Evolutionary conservation across 176 grass and related monocot species (phyloP), one percentile per base, ranked within the genome.

Genomic region (Elaeis guineensis): DNA sequence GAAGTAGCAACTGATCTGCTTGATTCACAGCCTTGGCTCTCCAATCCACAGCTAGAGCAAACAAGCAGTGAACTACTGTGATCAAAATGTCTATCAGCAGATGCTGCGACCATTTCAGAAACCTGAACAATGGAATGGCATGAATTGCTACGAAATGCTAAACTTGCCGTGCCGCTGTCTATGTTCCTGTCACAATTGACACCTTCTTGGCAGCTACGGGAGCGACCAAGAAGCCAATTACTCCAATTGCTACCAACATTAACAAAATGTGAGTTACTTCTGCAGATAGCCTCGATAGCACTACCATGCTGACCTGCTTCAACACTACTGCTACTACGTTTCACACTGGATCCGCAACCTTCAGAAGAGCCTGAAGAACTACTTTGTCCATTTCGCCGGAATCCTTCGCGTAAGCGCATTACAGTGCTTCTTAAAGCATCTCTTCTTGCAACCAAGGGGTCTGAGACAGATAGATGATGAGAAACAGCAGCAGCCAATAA

Each of bases 291-390:
- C 61, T 90, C 82, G 25, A 73, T 72, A 12, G 69, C 53, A 67
- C 75, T 85, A 54, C 76, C 79, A 69, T 98, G 77, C 67, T 89
- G 84, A 67, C 72, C 81, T 54, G 69, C 87, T 81, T 95, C 90
- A 63, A 97, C 87, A 67, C 92, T 97, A 55, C 92, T 83, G 61
- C 86, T 90, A 77, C 87, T 97, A 50, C 87, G 78, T 63, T 98
- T 92, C 58, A 98, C 76, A 78, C 93, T 98, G 52, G 93, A 98
- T 70, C 93, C 93, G 64, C 87, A 98, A 19, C 87, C 93, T 77
- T 98, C 93, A 26, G 93, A 98, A 70, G 93, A 98, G 73, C 86
- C 85, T 55, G 93, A 91, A 72, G 87, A 98, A 66, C 87, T 80
- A 82, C 79, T 92, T 65, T 88, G 87, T 17, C 84, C 81, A 50